Percentiles rank a stretch among this genome's conserved stretches.
Conservation (phyloP, 1,284 basidiomycete species). For the Boletus coffeatus region DNA sequence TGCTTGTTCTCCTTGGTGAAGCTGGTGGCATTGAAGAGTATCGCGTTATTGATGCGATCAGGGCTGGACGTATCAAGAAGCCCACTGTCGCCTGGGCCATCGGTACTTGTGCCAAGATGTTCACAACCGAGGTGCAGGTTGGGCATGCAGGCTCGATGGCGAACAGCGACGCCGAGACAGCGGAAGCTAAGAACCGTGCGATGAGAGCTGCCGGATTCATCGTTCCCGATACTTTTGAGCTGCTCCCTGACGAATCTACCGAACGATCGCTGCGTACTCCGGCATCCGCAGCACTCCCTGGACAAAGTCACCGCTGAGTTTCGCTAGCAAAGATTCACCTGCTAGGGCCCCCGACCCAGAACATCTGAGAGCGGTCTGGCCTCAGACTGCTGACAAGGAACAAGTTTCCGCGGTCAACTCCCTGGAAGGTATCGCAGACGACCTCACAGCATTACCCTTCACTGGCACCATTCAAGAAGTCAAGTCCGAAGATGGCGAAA, state of each 20-base stretch:
- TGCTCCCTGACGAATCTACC: constrained; percentile 64
- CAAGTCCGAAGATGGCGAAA: constrained; percentile 75
- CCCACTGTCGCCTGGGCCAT: constrained; percentile 99
- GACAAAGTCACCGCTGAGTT: constrained; percentile 55
- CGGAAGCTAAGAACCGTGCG: constrained; percentile 94
- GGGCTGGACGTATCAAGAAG: constrained; percentile 92
- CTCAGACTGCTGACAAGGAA: constrained; percentile 64
- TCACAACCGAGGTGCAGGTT: constrained; percentile 98
- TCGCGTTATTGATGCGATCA: constrained; percentile 97
- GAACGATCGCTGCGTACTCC: constrained; percentile 47
- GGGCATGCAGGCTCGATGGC: constrained; percentile 99
- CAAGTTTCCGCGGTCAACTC: constrained; percentile 66
- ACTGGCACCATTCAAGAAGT: constrained; percentile 59
- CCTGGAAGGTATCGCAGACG: constrained; percentile 71
- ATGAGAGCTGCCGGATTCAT: constrained; percentile 89
- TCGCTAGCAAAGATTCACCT: constrained; percentile 56
- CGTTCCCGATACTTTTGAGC: constrained; percentile 87
- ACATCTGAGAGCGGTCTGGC: constrained; percentile 78
- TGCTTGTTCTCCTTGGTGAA: constrained; percentile 97
- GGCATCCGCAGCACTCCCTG: constrained; percentile 47
- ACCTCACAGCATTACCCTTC: constrained; percentile 68
- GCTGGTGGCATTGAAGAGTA: constrained; percentile 99
- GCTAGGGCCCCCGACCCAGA: constrained; percentile 68
- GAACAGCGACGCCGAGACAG: constrained; percentile 96
- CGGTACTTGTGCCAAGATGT: constrained; percentile 99